A percentile compares a stretch with the other conserved stretches of the same genome.
Conservation (phyloP, 164 flowering plant species). For the Akebia trifoliata region DNA sequence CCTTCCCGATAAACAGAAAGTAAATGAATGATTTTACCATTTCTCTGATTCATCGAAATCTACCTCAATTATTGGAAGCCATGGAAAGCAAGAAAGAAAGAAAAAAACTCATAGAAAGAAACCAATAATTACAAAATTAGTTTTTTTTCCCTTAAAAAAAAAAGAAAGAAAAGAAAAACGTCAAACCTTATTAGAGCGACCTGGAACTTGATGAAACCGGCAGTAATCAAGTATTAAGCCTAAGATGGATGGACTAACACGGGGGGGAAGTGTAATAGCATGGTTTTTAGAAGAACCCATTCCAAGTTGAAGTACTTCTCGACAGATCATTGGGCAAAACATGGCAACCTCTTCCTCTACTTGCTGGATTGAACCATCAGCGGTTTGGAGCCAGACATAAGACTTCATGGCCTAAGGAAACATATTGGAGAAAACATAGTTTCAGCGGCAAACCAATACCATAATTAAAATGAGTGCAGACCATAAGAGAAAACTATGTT, state of each 20-base stretch:
- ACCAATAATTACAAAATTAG: background rate
- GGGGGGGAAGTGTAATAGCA: conserved; percentile 78
- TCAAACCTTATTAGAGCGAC: conserved; percentile 85
- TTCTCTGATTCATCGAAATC: background rate
- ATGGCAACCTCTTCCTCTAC: conserved; percentile 92
- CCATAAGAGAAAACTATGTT: too few relatives aligned
- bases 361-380: conserved; percentile 93
- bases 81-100: background rate
- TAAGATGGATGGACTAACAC: conserved; percentile 66
- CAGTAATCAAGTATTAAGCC: conserved; percentile 86
- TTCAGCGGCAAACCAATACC: too few relatives aligned
- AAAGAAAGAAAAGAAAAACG: too few relatives aligned
- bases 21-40: background rate
- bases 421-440: conserved; percentile 5
- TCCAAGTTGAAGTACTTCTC: conserved; percentile 65
- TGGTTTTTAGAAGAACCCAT: conserved; percentile 77
- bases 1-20: too few relatives aligned
- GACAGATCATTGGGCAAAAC: conserved; percentile 85
- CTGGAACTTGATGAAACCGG: conserved; percentile 88
- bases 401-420: conserved; percentile 65
- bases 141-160: too few relatives aligned
- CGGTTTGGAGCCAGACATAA: conserved; percentile 85
- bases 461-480: too few relatives aligned
- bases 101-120: conserved; percentile 4
- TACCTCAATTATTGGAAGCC: too few relatives aligned